phyloP scores from a whole-genome alignment of 1,284 basidiomycete species.

The Ganoderma multipileum region DNA sequence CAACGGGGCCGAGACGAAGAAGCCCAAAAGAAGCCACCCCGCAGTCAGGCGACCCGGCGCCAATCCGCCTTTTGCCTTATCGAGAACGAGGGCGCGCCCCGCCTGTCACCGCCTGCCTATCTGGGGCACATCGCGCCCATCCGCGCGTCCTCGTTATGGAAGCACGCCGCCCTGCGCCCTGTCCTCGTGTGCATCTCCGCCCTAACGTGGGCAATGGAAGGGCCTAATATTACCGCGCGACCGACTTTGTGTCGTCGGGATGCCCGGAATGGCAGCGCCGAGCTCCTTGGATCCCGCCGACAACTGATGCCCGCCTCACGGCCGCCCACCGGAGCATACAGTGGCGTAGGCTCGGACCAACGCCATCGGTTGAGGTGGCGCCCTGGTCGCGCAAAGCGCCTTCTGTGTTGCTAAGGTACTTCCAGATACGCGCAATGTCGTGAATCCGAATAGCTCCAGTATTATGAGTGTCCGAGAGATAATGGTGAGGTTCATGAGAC shows the following conservation, averaged over 20 bases:
- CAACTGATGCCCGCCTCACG: conserved; percentile 9
- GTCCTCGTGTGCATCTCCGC: conserved; percentile 23
- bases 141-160: conserved; percentile 17
- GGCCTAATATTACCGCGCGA: neutral
- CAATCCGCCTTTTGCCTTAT: conserved; percentile 18
- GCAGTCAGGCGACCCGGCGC: conserved; percentile 18
- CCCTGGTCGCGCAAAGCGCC: too few species aligned
- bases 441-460: neutral
- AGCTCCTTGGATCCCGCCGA: conserved; percentile 15
- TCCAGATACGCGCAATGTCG: neutral
- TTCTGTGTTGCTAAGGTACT: neutral
- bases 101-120: conserved; percentile 12
- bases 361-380: neutral
- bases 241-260: conserved; percentile 14
- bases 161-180: conserved; percentile 25
- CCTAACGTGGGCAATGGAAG: conserved; percentile 16
- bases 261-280: conserved; percentile 19
- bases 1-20: conserved; percentile 27
- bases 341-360: too few species aligned
- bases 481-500: neutral
- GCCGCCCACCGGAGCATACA: conserved; percentile 4
- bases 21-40: conserved; percentile 4
- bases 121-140: conserved; percentile 12
- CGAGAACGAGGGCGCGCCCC: conserved; percentile 4
- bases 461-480: neutral